Base-by-base conservation (phyloP, 345 rosid genomes). In the Eutrema heterophyllum region DNA sequence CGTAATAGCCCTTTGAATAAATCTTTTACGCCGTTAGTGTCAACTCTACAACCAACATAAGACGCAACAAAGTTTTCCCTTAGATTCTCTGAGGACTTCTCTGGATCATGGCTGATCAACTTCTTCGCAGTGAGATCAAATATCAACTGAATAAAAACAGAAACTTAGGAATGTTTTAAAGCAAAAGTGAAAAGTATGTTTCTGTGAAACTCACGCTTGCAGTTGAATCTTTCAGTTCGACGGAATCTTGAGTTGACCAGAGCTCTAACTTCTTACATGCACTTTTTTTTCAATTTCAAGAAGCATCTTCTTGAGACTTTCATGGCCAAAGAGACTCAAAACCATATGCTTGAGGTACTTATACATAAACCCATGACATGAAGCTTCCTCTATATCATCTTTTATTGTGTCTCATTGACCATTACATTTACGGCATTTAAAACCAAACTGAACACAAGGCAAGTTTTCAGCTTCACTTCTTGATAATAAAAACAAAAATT, bases 321-420 rank as follows among this genome's bases (percentile, higher is more conserved):
- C 92, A 48, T 89, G 87, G 59, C 97, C 97, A 78, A 89, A 87
- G 59, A 89, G 89, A 79, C 78, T 80, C 41, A 93, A 87, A 82
- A 93, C 89, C 93, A 93, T 87, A 78, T 84, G 86, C 78, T 87
- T 93, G 1, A 90, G 88, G 83, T 93, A 87, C 81, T 85, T 93
- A 79, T 87, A 85, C 87, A 93, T 83, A 80, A 89, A 85, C 11
- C 97, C 98, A 53, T 93, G 98, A 53, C 45, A 74, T 50, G 78
- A 74, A 75, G 73, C 74, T 75, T 75, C 79, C 73, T 75, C 40
- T 60, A n/a, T 32, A 7, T 11, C n/a, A n/a, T 60, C 5, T 54
- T 67, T 45, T 51, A 36, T 75, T 68, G 74, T 29, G 58, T 69
- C 65, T 45, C 62, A 45, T 40, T 27, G 59, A 65, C 63, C 66